Evolutionary conservation across 768 basidiomycete genomes (phyloP), one percentile per base, ranked within the genome.

Genomic region (Vararia minispora): DNA sequence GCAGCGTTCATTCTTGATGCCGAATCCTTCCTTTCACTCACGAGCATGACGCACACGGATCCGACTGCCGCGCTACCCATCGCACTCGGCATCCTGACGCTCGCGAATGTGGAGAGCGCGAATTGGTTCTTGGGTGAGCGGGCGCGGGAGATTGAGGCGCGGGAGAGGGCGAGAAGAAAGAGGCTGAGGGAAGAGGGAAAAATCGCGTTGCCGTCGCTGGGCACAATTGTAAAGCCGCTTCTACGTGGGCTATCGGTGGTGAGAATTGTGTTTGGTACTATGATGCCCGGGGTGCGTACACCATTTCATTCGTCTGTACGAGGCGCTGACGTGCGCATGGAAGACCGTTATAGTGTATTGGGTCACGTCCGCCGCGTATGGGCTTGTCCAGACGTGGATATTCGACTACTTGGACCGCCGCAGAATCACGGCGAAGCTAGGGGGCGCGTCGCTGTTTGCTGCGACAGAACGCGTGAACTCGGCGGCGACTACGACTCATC

Each of bases 51-150:
- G 9, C 77, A 80, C 52, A 64, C 79, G 8, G 86, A 89, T 53
- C 69, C 79, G 21, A 84, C 83, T 0, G 69, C 70, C 50, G 59
- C 71, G 10, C 55, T 88, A 1, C 86, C 86, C 2, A 74, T 88
- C 35, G 59, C 71, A 2, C 63, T 87, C 16, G 86, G 86, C 6
- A 55, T 87, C 32, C 54, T 85, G 28, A 84, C 81, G 8, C 65
- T 88, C 63, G 79, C 79, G 2, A 87, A 86, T 45, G 79, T 85
- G 9, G 86, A 89, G 52, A 76, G 79, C 6, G 71, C 76, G 25
- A 71, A 71, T 28, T 86, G 81, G 84, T 70, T 86, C 43, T 63
- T 77, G 60, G 72, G 67, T 23, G 65, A 75, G 4, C 69, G 67
- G 12, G 72, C 74, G 45, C 66, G 64, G 27, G 66, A 71, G 50